Conservation (phyloP, 768 basidiomycete genomes). For the Boletus edulis region DNA sequence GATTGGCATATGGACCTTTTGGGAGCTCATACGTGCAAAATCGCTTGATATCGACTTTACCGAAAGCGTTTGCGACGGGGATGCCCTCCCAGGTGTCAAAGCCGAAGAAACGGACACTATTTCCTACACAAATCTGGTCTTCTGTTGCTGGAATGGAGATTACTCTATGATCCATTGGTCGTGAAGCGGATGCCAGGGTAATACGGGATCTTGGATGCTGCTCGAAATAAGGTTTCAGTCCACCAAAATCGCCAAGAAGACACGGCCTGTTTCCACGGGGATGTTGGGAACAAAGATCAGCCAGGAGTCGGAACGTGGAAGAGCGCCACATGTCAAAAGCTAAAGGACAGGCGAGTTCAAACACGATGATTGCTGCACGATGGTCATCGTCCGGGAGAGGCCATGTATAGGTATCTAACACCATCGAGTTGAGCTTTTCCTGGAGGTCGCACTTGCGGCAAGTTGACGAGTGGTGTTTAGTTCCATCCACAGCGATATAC, state of each 20-base stretch:
- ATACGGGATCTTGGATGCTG: too few relatives aligned
- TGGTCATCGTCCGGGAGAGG: constrained; percentile 36
- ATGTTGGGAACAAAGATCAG: constrained; percentile 29
- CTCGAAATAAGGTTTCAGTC: neutral
- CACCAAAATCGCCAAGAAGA: constrained; percentile 1
- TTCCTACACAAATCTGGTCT: too few relatives aligned
- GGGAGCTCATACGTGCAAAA: too few relatives aligned
- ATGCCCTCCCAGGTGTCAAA: too few relatives aligned
- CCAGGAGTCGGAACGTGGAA: constrained; percentile 26
- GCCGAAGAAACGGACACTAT: too few relatives aligned
- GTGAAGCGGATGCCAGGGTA: neutral
- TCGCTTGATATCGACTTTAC: neutral
- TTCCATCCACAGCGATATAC: neutral
- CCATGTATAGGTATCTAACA: constrained; percentile 42
- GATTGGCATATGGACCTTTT: constrained; percentile 22
- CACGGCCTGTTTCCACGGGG: neutral
- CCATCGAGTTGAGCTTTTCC: constrained; percentile 12
- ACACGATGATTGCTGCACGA: constrained; percentile 32
- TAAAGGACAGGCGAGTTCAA: constrained; percentile 39
- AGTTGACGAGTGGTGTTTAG: neutral
- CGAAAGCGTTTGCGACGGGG: neutral
- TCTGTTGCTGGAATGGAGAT: too few relatives aligned
- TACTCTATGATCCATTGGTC: neutral
- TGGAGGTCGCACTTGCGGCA: constrained; percentile 26
- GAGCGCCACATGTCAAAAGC: constrained; percentile 38